These are phyloP conservation scores for Papiliotrema laurentii DNA, from an alignment of 1,284 basidiomycete species.

Conservation along the genomic window DNA sequence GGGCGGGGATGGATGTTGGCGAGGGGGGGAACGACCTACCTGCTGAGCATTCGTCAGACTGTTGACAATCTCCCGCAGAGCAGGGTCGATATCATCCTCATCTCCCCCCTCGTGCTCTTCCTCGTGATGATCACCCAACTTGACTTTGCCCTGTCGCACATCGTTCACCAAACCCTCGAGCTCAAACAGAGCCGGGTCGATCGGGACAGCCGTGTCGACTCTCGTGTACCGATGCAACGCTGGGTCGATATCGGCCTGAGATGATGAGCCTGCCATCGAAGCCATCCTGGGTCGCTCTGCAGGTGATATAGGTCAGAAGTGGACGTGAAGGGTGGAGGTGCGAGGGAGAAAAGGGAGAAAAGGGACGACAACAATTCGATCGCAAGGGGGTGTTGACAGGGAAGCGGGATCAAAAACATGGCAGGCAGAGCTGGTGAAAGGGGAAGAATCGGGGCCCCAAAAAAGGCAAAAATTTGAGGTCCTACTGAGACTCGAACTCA, in stretches of 20 bases:
- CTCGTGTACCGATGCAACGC: background rate
- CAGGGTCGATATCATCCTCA: conserved; percentile 42
- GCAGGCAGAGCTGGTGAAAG: too few relatives aligned
- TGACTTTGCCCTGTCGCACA: conserved; percentile 25
- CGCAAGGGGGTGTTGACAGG: background rate
- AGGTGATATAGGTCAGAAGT: background rate
- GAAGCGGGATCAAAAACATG: too few relatives aligned
- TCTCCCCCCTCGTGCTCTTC: background rate
- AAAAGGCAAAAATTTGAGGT: background rate
- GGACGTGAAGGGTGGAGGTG: conserved; percentile 2
- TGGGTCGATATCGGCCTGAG: background rate
- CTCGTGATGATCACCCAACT: conserved; percentile 9
- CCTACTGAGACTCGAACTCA: conserved; percentile 1
- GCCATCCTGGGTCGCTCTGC: too few relatives aligned
- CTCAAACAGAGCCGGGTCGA: background rate
- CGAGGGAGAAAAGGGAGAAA: background rate
- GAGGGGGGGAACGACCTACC: too few relatives aligned
- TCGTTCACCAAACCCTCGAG: conserved; percentile 7
- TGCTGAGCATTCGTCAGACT: conserved; percentile 43
- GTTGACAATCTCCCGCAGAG: conserved; percentile 43
- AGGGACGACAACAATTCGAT: background rate
- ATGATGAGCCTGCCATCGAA: conserved; percentile 13
- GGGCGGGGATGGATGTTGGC: too few relatives aligned
- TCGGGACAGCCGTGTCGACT: background rate
- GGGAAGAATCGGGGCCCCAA: too few relatives aligned